These are phyloP conservation scores for Cerioporus squamosus DNA, from an alignment of 1,284 basidiomycete genomes.

Conservation along the genomic window DNA sequence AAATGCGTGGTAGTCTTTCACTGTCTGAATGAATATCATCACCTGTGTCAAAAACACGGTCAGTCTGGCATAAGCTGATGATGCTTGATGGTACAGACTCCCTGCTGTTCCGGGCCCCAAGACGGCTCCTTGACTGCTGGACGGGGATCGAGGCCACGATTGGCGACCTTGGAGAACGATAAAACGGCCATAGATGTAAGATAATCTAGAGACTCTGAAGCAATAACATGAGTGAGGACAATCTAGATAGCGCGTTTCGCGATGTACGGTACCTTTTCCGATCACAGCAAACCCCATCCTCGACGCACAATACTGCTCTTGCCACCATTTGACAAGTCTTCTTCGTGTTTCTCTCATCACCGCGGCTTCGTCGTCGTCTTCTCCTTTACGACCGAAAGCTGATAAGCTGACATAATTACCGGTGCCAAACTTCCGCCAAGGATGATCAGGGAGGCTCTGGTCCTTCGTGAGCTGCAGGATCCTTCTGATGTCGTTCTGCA, in stretches of 20 bases:
- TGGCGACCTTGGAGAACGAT: conserved; percentile 52
- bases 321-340: conserved; percentile 71
- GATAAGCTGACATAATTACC: conserved; percentile 61
- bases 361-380: conserved; percentile 34
- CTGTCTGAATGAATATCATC: conserved; percentile 62
- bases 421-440: conserved; percentile 69
- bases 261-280: conserved; percentile 28
- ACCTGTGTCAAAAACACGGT: conserved; percentile 36
- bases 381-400: conserved; percentile 24
- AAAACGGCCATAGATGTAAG: conserved; percentile 28
- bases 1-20: conserved; percentile 62
- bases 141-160: conserved; percentile 48
- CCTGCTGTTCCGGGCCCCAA: conserved; percentile 43
- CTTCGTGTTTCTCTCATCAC: conserved; percentile 59
- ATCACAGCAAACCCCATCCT: conserved; percentile 58
- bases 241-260: background rate
- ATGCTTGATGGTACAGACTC: conserved; percentile 36
- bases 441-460: conserved; percentile 52
- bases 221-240: background rate
- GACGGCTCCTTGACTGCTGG: conserved; percentile 35
- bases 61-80: background rate
- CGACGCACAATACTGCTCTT: conserved; percentile 67
- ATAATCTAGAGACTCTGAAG: conserved; percentile 32
- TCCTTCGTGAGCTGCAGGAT: conserved; percentile 67
- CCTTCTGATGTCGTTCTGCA: conserved; percentile 66